These are phyloP conservation scores for Kodamaea neixiangensis DNA, from an alignment of 805 yeast genomes.

Conservation along the genomic window DNA sequence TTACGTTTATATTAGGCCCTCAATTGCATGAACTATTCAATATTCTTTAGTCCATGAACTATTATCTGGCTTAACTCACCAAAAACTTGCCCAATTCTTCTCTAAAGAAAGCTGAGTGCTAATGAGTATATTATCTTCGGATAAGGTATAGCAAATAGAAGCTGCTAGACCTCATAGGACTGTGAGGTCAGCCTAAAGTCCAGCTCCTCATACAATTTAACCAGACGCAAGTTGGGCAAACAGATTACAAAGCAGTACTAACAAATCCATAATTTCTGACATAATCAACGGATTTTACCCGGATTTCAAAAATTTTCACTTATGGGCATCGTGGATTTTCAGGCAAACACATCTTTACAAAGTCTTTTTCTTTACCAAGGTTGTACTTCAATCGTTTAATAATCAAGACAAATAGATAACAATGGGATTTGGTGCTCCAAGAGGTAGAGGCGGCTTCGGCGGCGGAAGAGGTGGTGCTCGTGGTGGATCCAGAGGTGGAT, in stretches of 20 bases:
- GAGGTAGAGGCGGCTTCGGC: constrained; percentile 59
- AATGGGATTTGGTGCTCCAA: constrained; percentile 78
- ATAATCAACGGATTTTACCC: constrained; percentile 11
- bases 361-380: constrained; percentile 4
- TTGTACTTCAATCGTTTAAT: constrained; percentile 7
- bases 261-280: constrained; percentile 6
- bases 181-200: background rate
- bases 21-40: background rate
- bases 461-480: constrained; percentile 43
- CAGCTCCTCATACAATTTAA: constrained; percentile 5
- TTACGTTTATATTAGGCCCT: background rate
- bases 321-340: constrained; percentile 7
- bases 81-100: background rate
- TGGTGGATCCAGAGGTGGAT: constrained; percentile 53
- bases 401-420: constrained; percentile 12
- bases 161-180: background rate
- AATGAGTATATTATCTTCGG: no score
- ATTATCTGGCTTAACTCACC: background rate
- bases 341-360: constrained; percentile 5
- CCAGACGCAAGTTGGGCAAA: constrained; percentile 9
- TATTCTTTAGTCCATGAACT: background rate
- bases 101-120: no score
- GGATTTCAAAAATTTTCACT: constrained; percentile 16
- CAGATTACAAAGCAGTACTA: constrained; percentile 8
- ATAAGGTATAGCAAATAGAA: no score